Evolutionary conservation across 306 rosid genomes (phyloP).

Genomic region (Medicago lupulina): DNA sequence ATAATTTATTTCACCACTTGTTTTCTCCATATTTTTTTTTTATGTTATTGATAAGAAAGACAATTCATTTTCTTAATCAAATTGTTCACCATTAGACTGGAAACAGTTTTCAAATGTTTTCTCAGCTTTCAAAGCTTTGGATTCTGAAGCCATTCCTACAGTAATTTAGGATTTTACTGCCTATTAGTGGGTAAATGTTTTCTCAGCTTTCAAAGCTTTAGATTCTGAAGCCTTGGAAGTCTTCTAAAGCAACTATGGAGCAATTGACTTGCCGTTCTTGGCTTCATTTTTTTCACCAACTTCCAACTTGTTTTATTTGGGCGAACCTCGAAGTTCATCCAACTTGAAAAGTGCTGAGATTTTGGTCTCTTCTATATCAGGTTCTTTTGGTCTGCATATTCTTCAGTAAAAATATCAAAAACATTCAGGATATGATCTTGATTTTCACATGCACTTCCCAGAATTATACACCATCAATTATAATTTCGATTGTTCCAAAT

Average conservation of each 20-base stretch:
- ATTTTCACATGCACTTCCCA: not conserved
- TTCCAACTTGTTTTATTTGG: not conserved
- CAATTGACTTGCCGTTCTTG: not conserved
- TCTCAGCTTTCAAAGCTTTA: not conserved
- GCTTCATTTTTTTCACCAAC: too few relatives aligned
- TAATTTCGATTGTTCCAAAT: too few relatives aligned
- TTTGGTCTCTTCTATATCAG: not conserved
- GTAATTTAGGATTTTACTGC: too few relatives aligned
- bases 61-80: too few relatives aligned
- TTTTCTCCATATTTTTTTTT: not conserved
- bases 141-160: not conserved
- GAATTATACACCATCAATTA: not conserved
- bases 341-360: conserved; percentile 1
- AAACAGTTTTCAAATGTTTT: conserved; percentile 1
- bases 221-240: not conserved
- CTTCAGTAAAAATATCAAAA: not conserved
- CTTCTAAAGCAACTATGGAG: not conserved
- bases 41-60: not conserved
- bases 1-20: not conserved
- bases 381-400: not conserved
- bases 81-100: not conserved
- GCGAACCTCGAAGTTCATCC: not conserved
- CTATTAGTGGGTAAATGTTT: too few relatives aligned
- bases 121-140: not conserved
- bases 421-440: not conserved